Percentiles rank a stretch among this genome's conserved stretches.
Evolutionary conservation across 495 filamentous ascomycete species (phyloP).

Genomic region (Xylaria venustula): DNA sequence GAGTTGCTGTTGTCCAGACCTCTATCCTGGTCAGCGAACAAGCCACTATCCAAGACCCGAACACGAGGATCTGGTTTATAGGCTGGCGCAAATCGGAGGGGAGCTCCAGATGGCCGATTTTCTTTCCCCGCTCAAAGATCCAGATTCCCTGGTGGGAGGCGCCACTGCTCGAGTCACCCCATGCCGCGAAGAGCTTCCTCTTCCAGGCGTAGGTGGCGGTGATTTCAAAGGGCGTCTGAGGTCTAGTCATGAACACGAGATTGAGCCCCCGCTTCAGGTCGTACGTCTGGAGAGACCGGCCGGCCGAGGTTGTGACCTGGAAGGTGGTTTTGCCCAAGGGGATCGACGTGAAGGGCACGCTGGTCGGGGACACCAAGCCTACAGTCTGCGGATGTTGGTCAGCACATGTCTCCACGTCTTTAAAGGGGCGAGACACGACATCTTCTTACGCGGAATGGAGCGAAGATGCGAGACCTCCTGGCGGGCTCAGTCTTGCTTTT

Average conservation of each 20-base stretch:
- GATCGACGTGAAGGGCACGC: constrained; percentile 82
- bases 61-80: constrained; percentile 74
- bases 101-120: constrained; percentile 67
- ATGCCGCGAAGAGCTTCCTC: constrained; percentile 82
- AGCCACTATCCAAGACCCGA: constrained; percentile 89
- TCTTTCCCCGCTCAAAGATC: constrained; percentile 93
- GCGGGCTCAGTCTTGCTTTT: constrained; percentile 32
- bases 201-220: constrained; percentile 88
- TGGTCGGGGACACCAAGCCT: constrained; percentile 86
- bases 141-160: constrained; percentile 71
- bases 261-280: constrained; percentile 85
- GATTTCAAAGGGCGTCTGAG: constrained; percentile 80
- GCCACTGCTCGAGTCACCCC: constrained; percentile 56
- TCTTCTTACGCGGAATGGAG: constrained; percentile 80
- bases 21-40: constrained; percentile 73
- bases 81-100: constrained; percentile 61
- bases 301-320: constrained; percentile 94
- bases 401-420: not conserved
- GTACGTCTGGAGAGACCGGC: constrained; percentile 88
- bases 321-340: constrained; percentile 91
- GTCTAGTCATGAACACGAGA: constrained; percentile 86
- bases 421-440: not conserved
- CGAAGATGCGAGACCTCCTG: constrained; percentile 73
- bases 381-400: constrained; percentile 62
- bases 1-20: constrained; percentile 81